Evolutionary conservation across 805 yeast genomes (phyloP).

Genomic region (Clavispora phyllophila): DNA sequence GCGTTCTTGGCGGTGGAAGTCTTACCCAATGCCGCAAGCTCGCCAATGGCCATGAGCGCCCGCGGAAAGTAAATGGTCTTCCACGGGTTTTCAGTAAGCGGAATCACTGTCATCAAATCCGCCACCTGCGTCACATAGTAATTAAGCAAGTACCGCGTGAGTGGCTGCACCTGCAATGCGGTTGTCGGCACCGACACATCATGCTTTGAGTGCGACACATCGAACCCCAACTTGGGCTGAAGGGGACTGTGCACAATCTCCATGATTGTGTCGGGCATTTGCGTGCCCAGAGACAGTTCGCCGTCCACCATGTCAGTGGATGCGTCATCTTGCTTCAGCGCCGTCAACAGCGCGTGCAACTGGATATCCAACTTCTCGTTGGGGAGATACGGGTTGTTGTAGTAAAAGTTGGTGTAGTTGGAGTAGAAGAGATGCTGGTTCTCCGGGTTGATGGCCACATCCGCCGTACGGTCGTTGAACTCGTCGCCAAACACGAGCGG

Average conservation of each 20-base stretch:
- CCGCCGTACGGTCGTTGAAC: constrained; percentile 2
- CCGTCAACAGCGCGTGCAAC: constrained; percentile 34
- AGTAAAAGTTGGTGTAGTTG: constrained; percentile 34
- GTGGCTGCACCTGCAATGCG: constrained; percentile 60
- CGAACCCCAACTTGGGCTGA: constrained; percentile 40
- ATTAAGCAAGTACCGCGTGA: constrained; percentile 65
- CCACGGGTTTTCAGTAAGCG: constrained; percentile 80
- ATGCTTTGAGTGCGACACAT: constrained; percentile 27
- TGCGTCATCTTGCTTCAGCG: constrained; percentile 23
- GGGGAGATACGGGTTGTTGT: constrained; percentile 34
- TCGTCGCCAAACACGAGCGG: not conserved
- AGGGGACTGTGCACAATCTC: constrained; percentile 37
- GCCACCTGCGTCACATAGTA: constrained; percentile 75
- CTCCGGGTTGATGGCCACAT: constrained; percentile 26
- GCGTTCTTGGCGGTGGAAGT: constrained; percentile 77
- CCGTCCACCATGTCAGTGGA: constrained; percentile 33
- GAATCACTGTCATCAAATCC: constrained; percentile 69
- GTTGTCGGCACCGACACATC: constrained; percentile 45
- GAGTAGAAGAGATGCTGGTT: constrained; percentile 35
- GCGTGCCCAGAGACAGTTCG: constrained; percentile 27
- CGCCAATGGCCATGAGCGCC: constrained; percentile 79
- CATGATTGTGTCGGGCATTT: constrained; percentile 54
- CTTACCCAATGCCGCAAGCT: constrained; percentile 64
- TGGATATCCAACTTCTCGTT: constrained; percentile 38
- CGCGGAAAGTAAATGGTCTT: constrained; percentile 79